These are phyloP conservation scores for Phytophthora europaea DNA, from an alignment of 352 stramenopile species.

Conservation along the genomic window DNA sequence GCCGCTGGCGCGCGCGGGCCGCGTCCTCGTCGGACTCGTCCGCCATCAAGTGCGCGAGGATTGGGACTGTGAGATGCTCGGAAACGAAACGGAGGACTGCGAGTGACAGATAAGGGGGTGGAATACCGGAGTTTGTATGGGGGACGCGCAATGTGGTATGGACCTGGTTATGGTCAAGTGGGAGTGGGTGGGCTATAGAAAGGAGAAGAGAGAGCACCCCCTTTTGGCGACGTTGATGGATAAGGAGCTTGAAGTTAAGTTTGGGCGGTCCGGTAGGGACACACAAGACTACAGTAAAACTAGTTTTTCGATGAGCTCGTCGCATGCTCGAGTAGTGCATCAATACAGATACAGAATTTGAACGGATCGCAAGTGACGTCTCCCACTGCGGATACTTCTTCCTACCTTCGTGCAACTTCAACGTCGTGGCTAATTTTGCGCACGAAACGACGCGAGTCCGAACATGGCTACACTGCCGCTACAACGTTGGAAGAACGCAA, in stretches of 20 bases:
- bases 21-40: neutral
- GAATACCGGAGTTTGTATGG: neutral
- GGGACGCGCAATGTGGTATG: neutral
- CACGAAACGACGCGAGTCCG: constrained; percentile 38
- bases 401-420: constrained; percentile 11
- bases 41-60: neutral
- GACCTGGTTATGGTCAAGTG: neutral
- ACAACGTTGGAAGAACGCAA: constrained; percentile 3
- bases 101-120: neutral
- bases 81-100: neutral
- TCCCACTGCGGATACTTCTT: no score
- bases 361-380: no score
- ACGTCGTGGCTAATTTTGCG: constrained; percentile 22
- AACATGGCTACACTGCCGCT: constrained; percentile 28
- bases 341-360: no score
- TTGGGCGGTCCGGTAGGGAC: no score
- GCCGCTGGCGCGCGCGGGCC: neutral
- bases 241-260: neutral
- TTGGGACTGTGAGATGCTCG: neutral
- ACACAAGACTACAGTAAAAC: no score
- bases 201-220: neutral
- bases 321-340: no score
- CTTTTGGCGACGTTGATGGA: neutral
- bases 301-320: no score
- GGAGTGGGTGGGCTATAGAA: neutral